A percentile compares a stretch with the other conserved stretches of the same genome.
Evolutionary conservation across 371 early-diverging fungal species (phyloP).

Genomic region (Rhizopus arrhizus): DNA sequence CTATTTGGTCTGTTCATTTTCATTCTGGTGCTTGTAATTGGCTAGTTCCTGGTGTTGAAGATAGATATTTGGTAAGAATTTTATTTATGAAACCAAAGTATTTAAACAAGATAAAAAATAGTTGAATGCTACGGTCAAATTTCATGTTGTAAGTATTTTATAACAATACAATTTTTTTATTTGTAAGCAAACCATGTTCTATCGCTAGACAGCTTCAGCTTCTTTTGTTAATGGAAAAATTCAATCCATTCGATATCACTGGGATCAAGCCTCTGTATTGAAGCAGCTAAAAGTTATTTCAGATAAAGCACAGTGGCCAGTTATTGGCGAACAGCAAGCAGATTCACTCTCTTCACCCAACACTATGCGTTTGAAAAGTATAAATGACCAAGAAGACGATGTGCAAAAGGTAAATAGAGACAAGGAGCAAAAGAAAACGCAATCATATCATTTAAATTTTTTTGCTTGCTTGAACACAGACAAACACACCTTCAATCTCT

Average conservation of each 20-base stretch:
- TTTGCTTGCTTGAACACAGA: background rate
- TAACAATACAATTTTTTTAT: background rate
- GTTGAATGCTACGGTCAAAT: slow-evolving; percentile 38
- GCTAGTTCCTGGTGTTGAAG: slow-evolving; percentile 42
- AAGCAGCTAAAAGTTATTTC: slow-evolving; percentile 44
- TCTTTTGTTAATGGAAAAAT: slow-evolving; percentile 35
- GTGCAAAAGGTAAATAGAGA: slow-evolving; percentile 20
- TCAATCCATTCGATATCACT: slow-evolving; percentile 37
- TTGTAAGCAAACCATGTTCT: background rate
- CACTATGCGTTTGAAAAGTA: slow-evolving; percentile 13
- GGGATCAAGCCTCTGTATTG: slow-evolving; percentile 54
- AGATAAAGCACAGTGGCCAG: slow-evolving; percentile 39
- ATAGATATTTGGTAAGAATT: slow-evolving; percentile 21
- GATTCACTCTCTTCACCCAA: slow-evolving; percentile 30
- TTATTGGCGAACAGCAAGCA: slow-evolving; percentile 38
- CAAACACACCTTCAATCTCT: background rate
- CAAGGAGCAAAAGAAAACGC: background rate
- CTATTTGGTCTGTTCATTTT: slow-evolving; percentile 45
- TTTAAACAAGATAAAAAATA: slow-evolving; percentile 2
- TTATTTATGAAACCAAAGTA: background rate
- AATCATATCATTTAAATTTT: background rate
- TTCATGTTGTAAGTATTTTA: slow-evolving; percentile 36
- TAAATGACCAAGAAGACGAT: slow-evolving; percentile 23
- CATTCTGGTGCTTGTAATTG: slow-evolving; percentile 42
- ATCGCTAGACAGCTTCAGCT: slow-evolving; percentile 42